Evolutionary conservation across 805 yeast species (phyloP).

Genomic region (Zygoascus tannicola): DNA sequence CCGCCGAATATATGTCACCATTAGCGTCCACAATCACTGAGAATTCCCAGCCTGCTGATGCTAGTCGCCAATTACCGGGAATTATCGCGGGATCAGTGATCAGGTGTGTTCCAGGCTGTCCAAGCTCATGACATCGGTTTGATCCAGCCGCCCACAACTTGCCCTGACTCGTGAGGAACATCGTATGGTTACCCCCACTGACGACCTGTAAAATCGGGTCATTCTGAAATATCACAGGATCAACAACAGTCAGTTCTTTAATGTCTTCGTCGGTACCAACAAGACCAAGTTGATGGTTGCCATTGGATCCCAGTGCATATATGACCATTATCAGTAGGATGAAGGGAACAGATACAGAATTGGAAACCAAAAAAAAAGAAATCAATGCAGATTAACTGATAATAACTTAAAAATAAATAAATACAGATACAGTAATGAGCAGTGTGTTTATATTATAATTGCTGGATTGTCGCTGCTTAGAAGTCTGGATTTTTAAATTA

Average conservation of each 20-base stretch:
- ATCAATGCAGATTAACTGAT: too few relatives aligned
- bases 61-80: conserved; percentile 27
- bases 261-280: conserved; percentile 44
- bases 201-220: conserved; percentile 30
- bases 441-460: too few relatives aligned
- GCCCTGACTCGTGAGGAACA: conserved; percentile 48
- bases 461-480: too few relatives aligned
- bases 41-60: conserved; percentile 77
- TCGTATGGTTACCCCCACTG: conserved; percentile 85
- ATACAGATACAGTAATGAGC: too few relatives aligned
- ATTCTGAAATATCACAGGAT: not conserved
- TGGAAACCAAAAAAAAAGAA: too few relatives aligned
- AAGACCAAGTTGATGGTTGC: conserved; percentile 61
- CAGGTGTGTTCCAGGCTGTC: conserved; percentile 11
- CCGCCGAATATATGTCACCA: conserved; percentile 43
- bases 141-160: conserved; percentile 50
- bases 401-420: too few relatives aligned
- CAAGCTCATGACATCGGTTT: conserved; percentile 48
- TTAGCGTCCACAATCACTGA: conserved; percentile 39
- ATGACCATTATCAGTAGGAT: too few relatives aligned
- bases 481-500: too few relatives aligned
- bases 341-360: too few relatives aligned
- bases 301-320: conserved; percentile 76
- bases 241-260: conserved; percentile 23
- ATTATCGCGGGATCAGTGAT: conserved; percentile 21